phyloP scores from a whole-genome alignment of 1,139 yeast genomes.

The Geotrichum reessii region DNA sequence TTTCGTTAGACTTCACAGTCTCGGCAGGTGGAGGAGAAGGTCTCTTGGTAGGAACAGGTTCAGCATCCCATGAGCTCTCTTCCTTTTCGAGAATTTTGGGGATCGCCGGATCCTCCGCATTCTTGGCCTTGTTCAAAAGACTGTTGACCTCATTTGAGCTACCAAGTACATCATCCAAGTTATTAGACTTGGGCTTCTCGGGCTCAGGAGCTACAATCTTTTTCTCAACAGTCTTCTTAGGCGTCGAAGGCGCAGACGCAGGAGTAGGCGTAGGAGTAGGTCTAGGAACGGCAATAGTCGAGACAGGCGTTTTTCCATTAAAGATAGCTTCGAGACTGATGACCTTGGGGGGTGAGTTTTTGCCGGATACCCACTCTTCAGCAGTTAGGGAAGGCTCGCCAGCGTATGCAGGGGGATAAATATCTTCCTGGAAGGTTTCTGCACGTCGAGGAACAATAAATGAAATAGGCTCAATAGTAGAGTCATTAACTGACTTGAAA shows the following conservation, averaged over 20 bases:
- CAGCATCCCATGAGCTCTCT: slow-evolving; percentile 31
- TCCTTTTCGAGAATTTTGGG: slow-evolving; percentile 23
- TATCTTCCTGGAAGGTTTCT: slow-evolving; percentile 86
- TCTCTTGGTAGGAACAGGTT: slow-evolving; percentile 20
- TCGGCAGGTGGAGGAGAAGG: slow-evolving; percentile 14
- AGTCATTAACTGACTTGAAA: slow-evolving; percentile 80
- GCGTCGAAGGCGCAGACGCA: slow-evolving; percentile 31
- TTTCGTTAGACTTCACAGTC: slow-evolving; percentile 17
- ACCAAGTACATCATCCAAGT: slow-evolving; percentile 47
- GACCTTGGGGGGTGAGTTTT: slow-evolving; percentile 71
- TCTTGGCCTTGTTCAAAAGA: slow-evolving; percentile 48
- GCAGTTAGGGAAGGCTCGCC: slow-evolving; percentile 71
- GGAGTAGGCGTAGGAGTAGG: slow-evolving; percentile 22
- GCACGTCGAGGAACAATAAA: slow-evolving; percentile 91
- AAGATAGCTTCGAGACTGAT: slow-evolving; percentile 69
- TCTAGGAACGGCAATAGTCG: slow-evolving; percentile 29
- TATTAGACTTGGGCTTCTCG: slow-evolving; percentile 28
- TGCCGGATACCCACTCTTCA: slow-evolving; percentile 73
- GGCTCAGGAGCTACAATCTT: slow-evolving; percentile 24
- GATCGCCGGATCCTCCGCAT: slow-evolving; percentile 40
- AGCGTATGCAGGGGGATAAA: slow-evolving; percentile 88
- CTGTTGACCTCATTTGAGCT: slow-evolving; percentile 43
- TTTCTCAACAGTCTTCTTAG: slow-evolving; percentile 35
- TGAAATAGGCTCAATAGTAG: slow-evolving; percentile 78
- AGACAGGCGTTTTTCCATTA: slow-evolving; percentile 55